Base-by-base conservation (phyloP, 345 rosid species). In the Aethionema arabicum region DNA sequence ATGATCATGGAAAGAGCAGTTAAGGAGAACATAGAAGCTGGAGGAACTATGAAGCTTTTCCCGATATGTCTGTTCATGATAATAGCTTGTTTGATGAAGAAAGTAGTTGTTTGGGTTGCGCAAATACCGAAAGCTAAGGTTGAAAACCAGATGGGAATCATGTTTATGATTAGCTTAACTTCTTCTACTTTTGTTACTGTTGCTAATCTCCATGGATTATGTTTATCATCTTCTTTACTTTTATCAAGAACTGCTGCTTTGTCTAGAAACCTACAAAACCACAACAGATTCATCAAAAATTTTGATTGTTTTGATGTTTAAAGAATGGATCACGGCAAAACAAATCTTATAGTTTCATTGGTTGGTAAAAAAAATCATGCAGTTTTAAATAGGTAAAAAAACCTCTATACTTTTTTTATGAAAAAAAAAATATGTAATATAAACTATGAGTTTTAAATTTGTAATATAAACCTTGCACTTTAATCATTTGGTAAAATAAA, bases 101-200 rank as follows among this genome's bases (percentile, higher is more conserved):
- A 90, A 46, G 97, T 93, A 16, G 92, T 14, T 46, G 83, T 48
- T 71, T 90, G 99, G 15, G 96, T 82, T 6, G 84, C 81, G 43
- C 90, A 73, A 6, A 90, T 50, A 7, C 97, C 99, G 41, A 93
- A 93, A 3, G 95, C 90, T 52, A 93, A 67, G 4, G 83, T 71
- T 4, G 83, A 74, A 33, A 93, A 43, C 99, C 99, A 93, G 33
- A 93, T 84, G 35, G 99, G 99, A 45, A 85, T 73, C 81, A 93
- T 79, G 81, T 90, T 93, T 46, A 90, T 75, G 69, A 93, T 58
- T 33, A 93, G 86, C 80, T 93, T 93, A 69, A 79, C 65, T 66
- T 93, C 99, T 69, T 93, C 99, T 4, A 87, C 95, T 30, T 78
- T 73, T 42, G 95, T 93, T 70, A 90, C 87, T 0, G 90, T 83